phyloP scores from a whole-genome alignment of 768 basidiomycete genomes.

The Russula foetens region DNA sequence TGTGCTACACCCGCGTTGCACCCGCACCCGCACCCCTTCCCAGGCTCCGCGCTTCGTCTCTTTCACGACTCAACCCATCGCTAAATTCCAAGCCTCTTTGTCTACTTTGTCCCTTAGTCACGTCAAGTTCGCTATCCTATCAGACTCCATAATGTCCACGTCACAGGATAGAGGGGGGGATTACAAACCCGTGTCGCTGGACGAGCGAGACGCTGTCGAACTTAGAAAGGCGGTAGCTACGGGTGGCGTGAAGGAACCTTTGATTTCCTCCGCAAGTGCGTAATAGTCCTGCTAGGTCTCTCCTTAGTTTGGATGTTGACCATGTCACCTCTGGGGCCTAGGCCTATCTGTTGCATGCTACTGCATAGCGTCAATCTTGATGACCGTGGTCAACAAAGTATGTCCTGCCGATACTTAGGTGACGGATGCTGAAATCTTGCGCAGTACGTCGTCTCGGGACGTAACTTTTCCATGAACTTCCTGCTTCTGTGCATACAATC shows the following conservation, averaged over 20 bases:
- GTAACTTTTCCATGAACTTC: slow-evolving; percentile 94
- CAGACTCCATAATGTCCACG: slow-evolving; percentile 4
- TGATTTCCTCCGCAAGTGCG: slow-evolving; percentile 26
- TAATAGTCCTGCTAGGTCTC: background rate
- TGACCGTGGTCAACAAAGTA: slow-evolving; percentile 98
- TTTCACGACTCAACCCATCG: background rate
- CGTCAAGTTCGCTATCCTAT: background rate
- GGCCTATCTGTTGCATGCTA: slow-evolving; percentile 82
- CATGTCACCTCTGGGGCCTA: slow-evolving; percentile 25
- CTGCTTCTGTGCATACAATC: slow-evolving; percentile 89
- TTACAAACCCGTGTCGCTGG: slow-evolving; percentile 22
- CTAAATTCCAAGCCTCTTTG: background rate
- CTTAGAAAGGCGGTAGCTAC: slow-evolving; percentile 45
- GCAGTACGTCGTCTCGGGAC: slow-evolving; percentile 92
- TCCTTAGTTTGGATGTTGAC: background rate
- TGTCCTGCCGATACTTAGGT: slow-evolving; percentile 11
- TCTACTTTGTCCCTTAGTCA: background rate
- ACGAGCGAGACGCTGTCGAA: slow-evolving; percentile 42
- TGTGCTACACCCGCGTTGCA: background rate
- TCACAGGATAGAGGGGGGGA: slow-evolving; percentile 15
- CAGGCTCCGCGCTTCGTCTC: background rate
- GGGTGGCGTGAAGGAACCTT: slow-evolving; percentile 27
- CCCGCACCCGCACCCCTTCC: background rate
- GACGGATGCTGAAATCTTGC: background rate
- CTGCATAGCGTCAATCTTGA: slow-evolving; percentile 86